A percentile compares a stretch with the other conserved stretches of the same genome.
These are phyloP conservation scores for Yarrowia osloensis DNA, from an alignment of 805 yeast species.

Conservation along the genomic window DNA sequence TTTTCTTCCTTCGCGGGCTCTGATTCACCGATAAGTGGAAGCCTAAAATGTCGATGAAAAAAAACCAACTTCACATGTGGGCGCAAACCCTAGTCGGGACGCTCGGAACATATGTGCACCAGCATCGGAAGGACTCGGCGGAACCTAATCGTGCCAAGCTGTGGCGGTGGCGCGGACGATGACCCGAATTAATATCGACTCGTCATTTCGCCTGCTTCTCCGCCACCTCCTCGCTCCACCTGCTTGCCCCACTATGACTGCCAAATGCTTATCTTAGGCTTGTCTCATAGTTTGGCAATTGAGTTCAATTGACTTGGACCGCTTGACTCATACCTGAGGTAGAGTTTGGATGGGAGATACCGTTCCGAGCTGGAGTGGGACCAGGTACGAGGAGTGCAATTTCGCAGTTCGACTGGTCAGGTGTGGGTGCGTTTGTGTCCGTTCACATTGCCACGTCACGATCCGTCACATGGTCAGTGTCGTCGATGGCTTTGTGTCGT, in stretches of 20 bases:
- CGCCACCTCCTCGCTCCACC: background rate
- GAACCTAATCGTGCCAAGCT: background rate
- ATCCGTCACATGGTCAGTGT: no score
- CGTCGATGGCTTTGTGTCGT: no score
- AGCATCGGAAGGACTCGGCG: background rate
- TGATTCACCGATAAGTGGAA: conserved; percentile 1
- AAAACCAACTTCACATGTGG: background rate
- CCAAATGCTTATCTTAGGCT: background rate
- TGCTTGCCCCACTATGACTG: background rate
- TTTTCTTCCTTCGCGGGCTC: background rate
- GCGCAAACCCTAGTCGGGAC: background rate
- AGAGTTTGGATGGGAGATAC: background rate
- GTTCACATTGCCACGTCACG: no score
- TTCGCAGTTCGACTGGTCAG: no score
- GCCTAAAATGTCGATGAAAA: background rate
- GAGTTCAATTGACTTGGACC: background rate
- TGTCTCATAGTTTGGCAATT: conserved; percentile 3
- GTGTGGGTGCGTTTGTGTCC: no score
- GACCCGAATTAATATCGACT: background rate
- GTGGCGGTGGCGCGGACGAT: background rate
- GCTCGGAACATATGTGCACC: background rate
- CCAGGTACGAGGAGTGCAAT: no score
- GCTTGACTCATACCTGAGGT: conserved; percentile 1
- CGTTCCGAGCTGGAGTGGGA: no score
- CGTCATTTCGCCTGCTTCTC: background rate